phyloP scores from a whole-genome alignment of 2,329 filamentous ascomycete species.

The Aspergillus tanneri region DNA sequence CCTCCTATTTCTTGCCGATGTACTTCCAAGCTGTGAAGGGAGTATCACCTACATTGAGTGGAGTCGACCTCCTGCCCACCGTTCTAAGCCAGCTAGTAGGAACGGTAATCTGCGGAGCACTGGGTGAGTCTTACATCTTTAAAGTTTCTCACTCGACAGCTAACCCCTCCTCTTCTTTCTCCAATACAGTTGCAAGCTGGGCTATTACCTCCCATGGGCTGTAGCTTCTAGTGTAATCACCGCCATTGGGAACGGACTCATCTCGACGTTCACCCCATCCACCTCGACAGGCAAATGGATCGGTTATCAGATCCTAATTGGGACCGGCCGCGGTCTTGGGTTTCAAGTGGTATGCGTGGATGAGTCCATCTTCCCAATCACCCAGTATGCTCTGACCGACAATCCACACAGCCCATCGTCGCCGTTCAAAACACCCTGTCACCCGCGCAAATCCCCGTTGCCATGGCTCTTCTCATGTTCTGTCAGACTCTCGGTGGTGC shows the following conservation, averaged over 20 bases:
- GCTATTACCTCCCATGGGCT: conserved; percentile 36
- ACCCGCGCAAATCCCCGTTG: conserved; percentile 38
- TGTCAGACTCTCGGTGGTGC: conserved; percentile 42
- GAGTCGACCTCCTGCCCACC: conserved; percentile 28
- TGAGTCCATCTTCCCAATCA: no score
- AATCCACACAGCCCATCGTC: conserved; percentile 29
- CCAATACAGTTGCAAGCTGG: conserved; percentile 26
- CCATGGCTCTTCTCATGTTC: conserved; percentile 44
- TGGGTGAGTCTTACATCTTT: conserved; percentile 23
- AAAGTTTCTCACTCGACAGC: no score
- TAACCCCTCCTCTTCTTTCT: not conserved
- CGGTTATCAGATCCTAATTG: conserved; percentile 50
- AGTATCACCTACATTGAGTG: conserved; percentile 25
- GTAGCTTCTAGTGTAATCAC: conserved; percentile 29
- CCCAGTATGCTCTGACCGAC: not conserved
- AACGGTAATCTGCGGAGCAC: conserved; percentile 33
- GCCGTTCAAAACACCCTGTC: conserved; percentile 42
- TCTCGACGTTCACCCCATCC: conserved; percentile 41
- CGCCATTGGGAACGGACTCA: conserved; percentile 41
- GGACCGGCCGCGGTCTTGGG: conserved; percentile 43
- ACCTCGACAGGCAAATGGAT: conserved; percentile 46
- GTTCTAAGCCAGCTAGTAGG: conserved; percentile 35
- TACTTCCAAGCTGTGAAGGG: conserved; percentile 49
- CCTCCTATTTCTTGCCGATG: conserved; percentile 49
- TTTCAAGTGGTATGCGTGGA: conserved; percentile 22